Evolutionary conservation across 2,329 filamentous ascomycete species (phyloP).

Genomic region (Erysiphe pulchra): DNA sequence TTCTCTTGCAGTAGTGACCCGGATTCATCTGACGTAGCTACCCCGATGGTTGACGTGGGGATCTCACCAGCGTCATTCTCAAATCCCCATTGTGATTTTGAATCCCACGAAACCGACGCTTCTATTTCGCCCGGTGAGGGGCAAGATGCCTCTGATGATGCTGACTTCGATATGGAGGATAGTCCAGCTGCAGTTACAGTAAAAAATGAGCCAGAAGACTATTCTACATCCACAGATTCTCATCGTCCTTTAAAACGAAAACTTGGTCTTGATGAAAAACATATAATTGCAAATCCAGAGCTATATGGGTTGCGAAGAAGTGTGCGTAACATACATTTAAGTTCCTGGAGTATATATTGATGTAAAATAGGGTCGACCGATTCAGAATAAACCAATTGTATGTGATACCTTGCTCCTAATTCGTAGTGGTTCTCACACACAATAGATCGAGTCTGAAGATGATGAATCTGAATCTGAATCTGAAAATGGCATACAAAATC

Average conservation of each 20-base stretch:
- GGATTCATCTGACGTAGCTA: slow-evolving; percentile 48
- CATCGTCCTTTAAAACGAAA: slow-evolving; percentile 50
- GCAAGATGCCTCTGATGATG: slow-evolving; percentile 36
- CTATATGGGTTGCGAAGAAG: slow-evolving; percentile 85
- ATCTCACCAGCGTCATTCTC: slow-evolving; percentile 22
- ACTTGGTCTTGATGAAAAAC: slow-evolving; percentile 41
- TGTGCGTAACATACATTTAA: slow-evolving; percentile 23
- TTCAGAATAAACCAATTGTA: slow-evolving; percentile 28
- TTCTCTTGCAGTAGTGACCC: slow-evolving; percentile 37
- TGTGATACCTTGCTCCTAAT: slow-evolving; percentile 8
- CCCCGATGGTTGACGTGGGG: slow-evolving; percentile 25
- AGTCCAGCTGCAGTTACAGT: slow-evolving; percentile 24
- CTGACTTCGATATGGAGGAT: slow-evolving; percentile 50
- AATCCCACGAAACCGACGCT: slow-evolving; percentile 9
- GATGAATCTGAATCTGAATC: slow-evolving; percentile 23
- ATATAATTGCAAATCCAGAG: slow-evolving; percentile 76
- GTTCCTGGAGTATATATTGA: slow-evolving; percentile 10
- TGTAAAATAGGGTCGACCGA: slow-evolving; percentile 23
- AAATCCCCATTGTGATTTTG: slow-evolving; percentile 13
- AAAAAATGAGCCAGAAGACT: slow-evolving; percentile 22
- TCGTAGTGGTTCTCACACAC: slow-evolving; percentile 4
- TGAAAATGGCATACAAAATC: slow-evolving; percentile 40
- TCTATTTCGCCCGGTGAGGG: slow-evolving; percentile 12
- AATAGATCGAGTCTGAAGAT: slow-evolving; percentile 28
- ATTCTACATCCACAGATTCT: slow-evolving; percentile 45